Percentiles rank a stretch among this genome's conserved stretches.
Evolutionary conservation across 257 asterid species (phyloP).

Genomic region (Gardenia jasminoides): DNA sequence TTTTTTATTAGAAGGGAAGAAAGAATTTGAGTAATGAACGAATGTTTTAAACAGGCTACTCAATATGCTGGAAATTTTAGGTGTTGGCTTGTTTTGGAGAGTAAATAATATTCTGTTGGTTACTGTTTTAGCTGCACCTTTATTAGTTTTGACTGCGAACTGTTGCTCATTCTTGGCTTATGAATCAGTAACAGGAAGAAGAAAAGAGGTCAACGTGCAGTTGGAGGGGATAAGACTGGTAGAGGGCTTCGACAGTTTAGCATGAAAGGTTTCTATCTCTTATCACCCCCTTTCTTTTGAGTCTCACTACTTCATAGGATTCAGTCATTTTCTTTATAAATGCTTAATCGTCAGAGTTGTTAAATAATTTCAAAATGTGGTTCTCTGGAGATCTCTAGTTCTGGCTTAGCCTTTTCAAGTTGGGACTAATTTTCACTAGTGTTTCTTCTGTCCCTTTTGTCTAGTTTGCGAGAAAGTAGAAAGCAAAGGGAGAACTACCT

Average conservation of each 20-base stretch:
- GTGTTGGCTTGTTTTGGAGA: neutral
- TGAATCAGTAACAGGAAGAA: conserved; percentile 67
- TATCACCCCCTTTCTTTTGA: neutral
- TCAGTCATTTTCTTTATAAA: neutral
- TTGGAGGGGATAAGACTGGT: conserved; percentile 87
- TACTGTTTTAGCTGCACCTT: neutral
- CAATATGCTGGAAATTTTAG: neutral
- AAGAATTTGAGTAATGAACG: neutral
- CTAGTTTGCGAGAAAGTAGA: conserved; percentile 97
- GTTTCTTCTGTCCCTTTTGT: conserved; percentile 28
- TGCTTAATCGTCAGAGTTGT: neutral
- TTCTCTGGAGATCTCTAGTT: neutral
- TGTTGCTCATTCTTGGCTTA: neutral
- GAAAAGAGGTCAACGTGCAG: conserved; percentile 95
- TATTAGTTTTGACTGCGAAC: neutral
- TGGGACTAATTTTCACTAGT: conserved; percentile 19
- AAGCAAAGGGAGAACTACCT: conserved; percentile 99
- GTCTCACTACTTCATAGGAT: neutral
- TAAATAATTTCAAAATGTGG: neutral
- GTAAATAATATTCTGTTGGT: neutral
- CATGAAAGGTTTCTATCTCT: conserved; percentile 76
- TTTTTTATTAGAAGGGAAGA: neutral
- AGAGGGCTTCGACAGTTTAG: conserved; percentile 99
- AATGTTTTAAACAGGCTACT: neutral
- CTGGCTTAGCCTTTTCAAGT: neutral